Conservation (phyloP, 768 basidiomycete genomes). For the Tricholomella constricta region DNA sequence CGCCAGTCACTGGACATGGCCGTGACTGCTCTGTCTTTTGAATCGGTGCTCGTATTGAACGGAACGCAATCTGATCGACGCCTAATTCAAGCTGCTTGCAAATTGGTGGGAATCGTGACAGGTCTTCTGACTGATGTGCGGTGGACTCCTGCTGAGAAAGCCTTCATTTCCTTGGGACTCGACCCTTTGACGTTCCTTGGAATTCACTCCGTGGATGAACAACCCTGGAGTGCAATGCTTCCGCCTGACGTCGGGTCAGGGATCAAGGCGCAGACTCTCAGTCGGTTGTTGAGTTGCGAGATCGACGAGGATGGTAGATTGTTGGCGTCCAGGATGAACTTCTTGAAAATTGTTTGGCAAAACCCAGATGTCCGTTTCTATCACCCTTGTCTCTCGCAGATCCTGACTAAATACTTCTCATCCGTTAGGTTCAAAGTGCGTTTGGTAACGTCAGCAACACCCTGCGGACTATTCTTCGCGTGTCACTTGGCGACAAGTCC, state of each 20-base stretch:
- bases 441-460: slow-evolving; percentile 28
- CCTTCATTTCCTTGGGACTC: slow-evolving; percentile 64
- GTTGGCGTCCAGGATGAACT: slow-evolving; percentile 31
- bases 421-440: slow-evolving; percentile 53
- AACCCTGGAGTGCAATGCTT: slow-evolving; percentile 47
- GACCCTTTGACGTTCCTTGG: slow-evolving; percentile 59
- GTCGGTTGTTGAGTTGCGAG: slow-evolving; percentile 27
- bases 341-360: slow-evolving; percentile 68
- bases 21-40: slow-evolving; percentile 66
- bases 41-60: slow-evolving; percentile 64
- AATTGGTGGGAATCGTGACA: slow-evolving; percentile 40
- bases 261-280: slow-evolving; percentile 58
- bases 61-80: slow-evolving; percentile 61
- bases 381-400: background rate
- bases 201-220: slow-evolving; percentile 27
- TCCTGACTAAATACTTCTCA: background rate
- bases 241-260: slow-evolving; percentile 53
- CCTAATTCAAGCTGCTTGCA: slow-evolving; percentile 65
- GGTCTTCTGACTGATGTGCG: slow-evolving; percentile 40
- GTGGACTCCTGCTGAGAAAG: slow-evolving; percentile 67
- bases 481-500: slow-evolving; percentile 31
- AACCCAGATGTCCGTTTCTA: slow-evolving; percentile 59
- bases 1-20: slow-evolving; percentile 72
- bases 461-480: slow-evolving; percentile 45
- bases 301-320: slow-evolving; percentile 8